Conservation (phyloP, 495 filamentous ascomycete genomes). For the Podospora bellae-mahoneyi region DNA sequence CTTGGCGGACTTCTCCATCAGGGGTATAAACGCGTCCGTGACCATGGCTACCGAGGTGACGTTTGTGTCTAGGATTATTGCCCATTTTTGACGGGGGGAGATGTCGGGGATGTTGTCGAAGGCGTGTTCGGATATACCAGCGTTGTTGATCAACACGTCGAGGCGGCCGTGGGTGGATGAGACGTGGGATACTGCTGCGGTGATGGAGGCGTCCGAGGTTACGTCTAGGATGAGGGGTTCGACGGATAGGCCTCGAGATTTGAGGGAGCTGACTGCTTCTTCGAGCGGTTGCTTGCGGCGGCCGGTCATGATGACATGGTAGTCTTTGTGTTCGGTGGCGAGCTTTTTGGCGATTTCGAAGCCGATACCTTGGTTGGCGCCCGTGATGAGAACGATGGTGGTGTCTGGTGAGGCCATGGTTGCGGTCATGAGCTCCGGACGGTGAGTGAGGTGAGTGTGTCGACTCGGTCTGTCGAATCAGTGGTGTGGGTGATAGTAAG, state of each 20-base stretch:
- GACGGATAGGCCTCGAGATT: slow-evolving; percentile 16
- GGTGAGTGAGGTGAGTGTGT: too few relatives aligned
- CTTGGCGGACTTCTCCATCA: slow-evolving; percentile 38
- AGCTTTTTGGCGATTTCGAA: slow-evolving; percentile 44
- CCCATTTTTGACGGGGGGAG: background rate
- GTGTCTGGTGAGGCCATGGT: slow-evolving; percentile 20
- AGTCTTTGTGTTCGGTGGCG: slow-evolving; percentile 29
- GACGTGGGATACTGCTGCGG: slow-evolving; percentile 38
- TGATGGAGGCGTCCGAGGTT: slow-evolving; percentile 51
- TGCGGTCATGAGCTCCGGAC: background rate
- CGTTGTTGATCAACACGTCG: slow-evolving; percentile 55
- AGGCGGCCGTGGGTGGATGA: slow-evolving; percentile 39
- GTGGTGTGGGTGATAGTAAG: background rate
- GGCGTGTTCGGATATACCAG: slow-evolving; percentile 27
- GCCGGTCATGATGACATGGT: slow-evolving; percentile 40
- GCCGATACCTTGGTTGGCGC: slow-evolving; percentile 50
- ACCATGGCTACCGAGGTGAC: slow-evolving; percentile 37
- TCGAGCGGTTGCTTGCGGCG: slow-evolving; percentile 25
- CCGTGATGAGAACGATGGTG: slow-evolving; percentile 45
- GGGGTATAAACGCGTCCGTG: slow-evolving; percentile 45
- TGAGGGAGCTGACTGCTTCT: slow-evolving; percentile 19
- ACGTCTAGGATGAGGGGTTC: slow-evolving; percentile 43
- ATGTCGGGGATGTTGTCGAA: background rate
- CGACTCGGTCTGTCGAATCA: background rate
- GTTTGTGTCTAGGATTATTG: slow-evolving; percentile 39